Base-by-base conservation (phyloP, 306 rosid genomes). In the Casuarina glauca region DNA sequence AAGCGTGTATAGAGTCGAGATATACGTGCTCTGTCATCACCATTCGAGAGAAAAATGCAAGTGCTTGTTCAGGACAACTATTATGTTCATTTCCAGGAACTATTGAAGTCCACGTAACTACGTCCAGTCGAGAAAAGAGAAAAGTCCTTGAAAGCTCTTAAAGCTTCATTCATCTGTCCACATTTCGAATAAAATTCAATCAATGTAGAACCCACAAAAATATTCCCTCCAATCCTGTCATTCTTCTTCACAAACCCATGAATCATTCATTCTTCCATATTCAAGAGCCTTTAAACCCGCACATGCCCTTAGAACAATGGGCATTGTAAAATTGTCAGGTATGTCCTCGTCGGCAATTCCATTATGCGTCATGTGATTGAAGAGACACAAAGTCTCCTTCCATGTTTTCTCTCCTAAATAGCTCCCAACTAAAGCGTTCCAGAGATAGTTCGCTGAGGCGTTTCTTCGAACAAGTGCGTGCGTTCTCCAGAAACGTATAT, bases 131-230 rank as follows among this genome's bases (percentile, higher is more conserved):
- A 26, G 32, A 26, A 26, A 26, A 26, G 78, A 4, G 79, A 70
- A 83, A 91, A 84, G 77, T 85, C 97, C 76, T 70, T 43, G 49
- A 86, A 89, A 71, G 88, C 94, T 38, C 76, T 83, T 32, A 62
- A 70, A 53, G 91, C 97, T 36, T 88, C 87, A 26, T 54, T 72
- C 90, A 90, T 90, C 50, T 75, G 73, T 50, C 94, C 91, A 84
- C 93, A 90, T 83, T 90, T 92, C 0, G 84, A 78, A 68, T 90
- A 92, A 76, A 92, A 58, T 61, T 90, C 91, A 64, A 94, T 73
- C 83, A 94, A 80, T 0, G 90, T 88, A 49, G 92, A 84, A 74
- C 96, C 97, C 57, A 89, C 97, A 84, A 79, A 91, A 86, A 91
- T 75, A 72, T 90, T 96, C 51, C 20, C 13, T 32, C 82, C 81